A percentile compares a stretch with the other conserved stretches of the same genome.
Evolutionary conservation across 1,284 basidiomycete genomes (phyloP).

Genomic region (Macrocybe sp.): DNA sequence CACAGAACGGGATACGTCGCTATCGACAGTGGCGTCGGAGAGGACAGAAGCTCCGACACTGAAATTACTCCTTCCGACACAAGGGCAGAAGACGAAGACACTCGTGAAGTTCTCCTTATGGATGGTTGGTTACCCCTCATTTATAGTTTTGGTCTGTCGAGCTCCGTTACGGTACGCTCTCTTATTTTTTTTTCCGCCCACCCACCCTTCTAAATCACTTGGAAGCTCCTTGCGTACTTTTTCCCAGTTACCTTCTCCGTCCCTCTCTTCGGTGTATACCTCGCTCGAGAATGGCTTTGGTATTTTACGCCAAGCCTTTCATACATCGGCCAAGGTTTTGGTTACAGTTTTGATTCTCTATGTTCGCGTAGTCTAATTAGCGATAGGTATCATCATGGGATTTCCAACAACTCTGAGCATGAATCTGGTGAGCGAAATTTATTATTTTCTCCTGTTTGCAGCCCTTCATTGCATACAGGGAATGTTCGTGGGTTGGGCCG

Average conservation of each 20-base stretch:
- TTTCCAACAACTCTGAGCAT: slow-evolving; percentile 92
- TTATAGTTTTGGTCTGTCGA: slow-evolving; percentile 74
- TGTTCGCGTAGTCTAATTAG: too few relatives aligned
- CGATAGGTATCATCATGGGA: slow-evolving; percentile 92
- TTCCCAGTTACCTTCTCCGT: slow-evolving; percentile 90
- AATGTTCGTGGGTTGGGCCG: slow-evolving; percentile 93
- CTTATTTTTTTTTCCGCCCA: slow-evolving; percentile 1
- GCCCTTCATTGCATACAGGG: slow-evolving; percentile 43
- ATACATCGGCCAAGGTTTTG: slow-evolving; percentile 82
- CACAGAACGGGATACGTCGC: slow-evolving; percentile 51
- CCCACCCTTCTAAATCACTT: background rate
- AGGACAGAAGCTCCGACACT: slow-evolving; percentile 9
- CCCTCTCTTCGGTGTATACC: slow-evolving; percentile 84
- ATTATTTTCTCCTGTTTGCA: background rate
- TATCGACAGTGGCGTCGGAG: slow-evolving; percentile 22
- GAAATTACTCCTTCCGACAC: too few relatives aligned
- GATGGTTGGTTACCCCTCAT: slow-evolving; percentile 70
- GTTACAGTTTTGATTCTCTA: too few relatives aligned
- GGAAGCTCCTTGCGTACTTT: slow-evolving; percentile 73
- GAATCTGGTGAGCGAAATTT: slow-evolving; percentile 62
- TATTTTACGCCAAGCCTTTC: slow-evolving; percentile 90
- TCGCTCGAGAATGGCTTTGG: slow-evolving; percentile 91
- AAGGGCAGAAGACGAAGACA: slow-evolving; percentile 6
- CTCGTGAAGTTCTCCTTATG: slow-evolving; percentile 15
- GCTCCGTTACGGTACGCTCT: slow-evolving; percentile 60